Evolutionary conservation across 2,329 filamentous ascomycete genomes (phyloP), one percentile per base, ranked within the genome.

Genomic region (Sordariomycetes sp.): DNA sequence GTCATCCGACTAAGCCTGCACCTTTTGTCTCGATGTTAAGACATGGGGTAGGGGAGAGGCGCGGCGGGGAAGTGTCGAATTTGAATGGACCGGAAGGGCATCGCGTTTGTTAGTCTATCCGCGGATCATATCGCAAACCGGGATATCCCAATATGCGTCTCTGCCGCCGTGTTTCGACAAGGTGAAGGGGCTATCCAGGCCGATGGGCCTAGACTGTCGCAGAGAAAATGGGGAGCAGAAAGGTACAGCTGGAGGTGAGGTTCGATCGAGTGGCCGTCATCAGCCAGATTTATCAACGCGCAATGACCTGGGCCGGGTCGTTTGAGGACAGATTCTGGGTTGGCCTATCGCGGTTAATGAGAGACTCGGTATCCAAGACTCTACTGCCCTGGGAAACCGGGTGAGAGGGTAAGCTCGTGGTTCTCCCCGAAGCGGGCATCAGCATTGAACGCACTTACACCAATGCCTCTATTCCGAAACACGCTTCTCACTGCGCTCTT

Each of bases 261-360:
- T 42, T 42, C 55, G 55, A 56, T 56, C 55, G 52, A 52, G 55
- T 52, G 42, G 28, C 25, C 25, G 17, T 52, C 50, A 39, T 56
- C 48, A 20, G 52, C 48, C 32, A 39, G 55, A 56, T 35, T 45
- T n/a, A 20, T 24, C 20, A 1, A 22, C 20, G 10, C 7, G 20
- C 20, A 50, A 50, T n/a, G n/a, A n/a, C n/a, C n/a, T 50, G 8
- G 20, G 3, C 20, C 5, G 10, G 45, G n/a, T 13, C 13, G 45
- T 50, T 24, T 50, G n/a, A n/a, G n/a, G 24, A 24, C 20, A 6
- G 20, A 6, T 12, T 10, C 12, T 24, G 5, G 12, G 8, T n/a
- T 22, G 20, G 20, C 45, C 45, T 50, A 50, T 50, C 8, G 45
- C 12, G 13, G 39, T 1, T 1, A 45, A 45, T 17, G 39, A 7